These are phyloP conservation scores for Staphylotrichum tortipilum DNA, from an alignment of 495 filamentous ascomycete species.

Conservation along the genomic window DNA sequence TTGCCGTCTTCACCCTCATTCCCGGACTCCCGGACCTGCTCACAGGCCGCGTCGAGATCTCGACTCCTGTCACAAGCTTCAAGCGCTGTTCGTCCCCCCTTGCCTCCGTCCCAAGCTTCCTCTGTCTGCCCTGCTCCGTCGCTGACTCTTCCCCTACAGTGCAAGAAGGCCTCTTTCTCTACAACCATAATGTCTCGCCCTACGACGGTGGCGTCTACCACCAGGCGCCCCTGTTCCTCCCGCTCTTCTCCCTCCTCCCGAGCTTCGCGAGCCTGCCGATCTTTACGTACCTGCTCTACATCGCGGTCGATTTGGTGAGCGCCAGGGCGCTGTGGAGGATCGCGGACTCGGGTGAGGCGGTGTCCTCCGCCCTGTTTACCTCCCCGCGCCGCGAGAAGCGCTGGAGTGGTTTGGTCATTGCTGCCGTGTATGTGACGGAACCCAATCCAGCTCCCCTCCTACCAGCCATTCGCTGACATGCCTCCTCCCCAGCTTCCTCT, in stretches of 20 bases:
- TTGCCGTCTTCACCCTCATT: conserved; percentile 72
- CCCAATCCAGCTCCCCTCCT: too few species aligned
- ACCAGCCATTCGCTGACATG: too few species aligned
- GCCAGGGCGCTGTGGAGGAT: conserved; percentile 77
- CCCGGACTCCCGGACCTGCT: conserved; percentile 79
- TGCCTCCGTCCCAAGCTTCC: not conserved
- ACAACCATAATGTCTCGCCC: conserved; percentile 90
- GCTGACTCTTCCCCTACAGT: conserved; percentile 43
- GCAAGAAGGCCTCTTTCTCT: conserved; percentile 92
- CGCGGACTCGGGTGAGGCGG: conserved; percentile 71
- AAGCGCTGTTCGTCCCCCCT: conserved; percentile 64
- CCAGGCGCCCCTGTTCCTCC: conserved; percentile 88
- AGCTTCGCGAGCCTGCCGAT: conserved; percentile 54
- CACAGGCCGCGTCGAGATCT: conserved; percentile 88
- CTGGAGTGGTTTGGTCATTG: conserved; percentile 70
- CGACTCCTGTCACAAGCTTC: conserved; percentile 94
- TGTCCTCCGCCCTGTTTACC: conserved; percentile 59
- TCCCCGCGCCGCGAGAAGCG: conserved; percentile 68
- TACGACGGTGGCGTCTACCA: conserved; percentile 98
- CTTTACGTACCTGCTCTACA: conserved; percentile 72
- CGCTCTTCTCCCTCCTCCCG: conserved; percentile 81
- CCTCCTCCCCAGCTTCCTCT: conserved; percentile 81
- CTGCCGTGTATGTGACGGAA: conserved; percentile 64
- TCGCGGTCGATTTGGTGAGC: conserved; percentile 70
- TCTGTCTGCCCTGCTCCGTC: not conserved